A percentile compares a stretch with the other conserved stretches of the same genome.
Evolutionary conservation across 202 grass and related monocot species (phyloP).

Genomic region (Bolboschoenoplectus hybrid): DNA sequence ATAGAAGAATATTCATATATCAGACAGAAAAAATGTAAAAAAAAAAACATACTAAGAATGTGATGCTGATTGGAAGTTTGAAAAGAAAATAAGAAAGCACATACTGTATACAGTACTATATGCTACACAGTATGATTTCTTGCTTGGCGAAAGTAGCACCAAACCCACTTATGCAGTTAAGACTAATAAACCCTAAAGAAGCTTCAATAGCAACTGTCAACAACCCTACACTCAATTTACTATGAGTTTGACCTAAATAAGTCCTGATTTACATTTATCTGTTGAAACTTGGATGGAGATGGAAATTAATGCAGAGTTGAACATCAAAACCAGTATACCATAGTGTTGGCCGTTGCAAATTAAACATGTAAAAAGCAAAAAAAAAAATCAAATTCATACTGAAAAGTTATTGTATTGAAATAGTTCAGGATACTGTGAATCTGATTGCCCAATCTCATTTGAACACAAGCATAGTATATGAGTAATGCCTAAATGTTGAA

Average conservation of each 20-base stretch:
- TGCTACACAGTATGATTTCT: neutral
- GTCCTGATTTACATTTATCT: neutral
- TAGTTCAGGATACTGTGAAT: constrained; percentile 91
- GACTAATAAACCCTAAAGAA: constrained; percentile 14
- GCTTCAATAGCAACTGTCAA: neutral
- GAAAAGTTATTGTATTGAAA: constrained; percentile 98
- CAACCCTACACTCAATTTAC: neutral
- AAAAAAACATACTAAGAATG: neutral
- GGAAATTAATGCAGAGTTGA: neutral
- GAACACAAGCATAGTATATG: constrained; percentile 97
- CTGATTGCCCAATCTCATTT: constrained; percentile 99
- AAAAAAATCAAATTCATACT: constrained; percentile 49
- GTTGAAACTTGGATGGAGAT: neutral
- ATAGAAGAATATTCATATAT: constrained; percentile 32
- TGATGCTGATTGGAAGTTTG: constrained; percentile 10
- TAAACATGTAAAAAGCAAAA: constrained; percentile 13
- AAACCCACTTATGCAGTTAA: neutral
- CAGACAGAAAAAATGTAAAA: constrained; percentile 13
- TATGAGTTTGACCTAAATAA: constrained; percentile 14
- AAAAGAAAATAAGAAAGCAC: constrained; percentile 27
- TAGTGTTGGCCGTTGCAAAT: neutral
- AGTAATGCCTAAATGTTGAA: constrained; percentile 86
- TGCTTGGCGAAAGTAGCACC: neutral
- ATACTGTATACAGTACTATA: neutral
- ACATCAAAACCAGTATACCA: neutral